Evolutionary conservation across 306 rosid species (phyloP), one percentile per base, ranked within the genome.

Genomic region (Clitoria ternatea): DNA sequence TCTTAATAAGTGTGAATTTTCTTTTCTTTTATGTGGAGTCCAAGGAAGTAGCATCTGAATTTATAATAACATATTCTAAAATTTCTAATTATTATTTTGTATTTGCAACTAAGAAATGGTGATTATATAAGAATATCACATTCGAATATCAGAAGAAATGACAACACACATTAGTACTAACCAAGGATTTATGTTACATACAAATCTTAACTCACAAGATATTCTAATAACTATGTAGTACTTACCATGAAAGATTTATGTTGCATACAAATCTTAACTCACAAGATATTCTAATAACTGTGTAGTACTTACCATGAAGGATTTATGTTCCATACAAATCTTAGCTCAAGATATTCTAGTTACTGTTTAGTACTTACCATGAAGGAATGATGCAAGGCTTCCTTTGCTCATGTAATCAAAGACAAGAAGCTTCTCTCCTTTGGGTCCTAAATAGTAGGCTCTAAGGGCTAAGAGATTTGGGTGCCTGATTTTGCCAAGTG

Each of bases 341-440:
- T 10, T 13, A 13, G 59, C 33, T 27, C 24, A 72, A 19, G 57
- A 71, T 62, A 7, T 32, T 14, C 22, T 61, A 18, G 27, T 19
- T 29, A 77, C 13, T 19, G 13, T 7, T 19, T 3, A 29, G 35
- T 13, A 47, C 86, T 85, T 83, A 92, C 98, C 98, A 54, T 92
- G 98, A 59, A 92, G 96, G 80, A 89, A 92, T 13, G 96, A 87
- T 59, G 98, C 89, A 17, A 92, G 87, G 68, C 94, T 92, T 33
- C 98, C 98, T 69, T 81, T 85, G n/a, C 90, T 69, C 91, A 85
- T 87, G 88, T 82, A 82, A 84, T 90, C 96, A 82, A 81, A 90
- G 64, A 90, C 96, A 73, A 92, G 98, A 56, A 92, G 98, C 88
- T 92, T 79, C 66, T 79, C 83, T 79, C 83, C 83, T 49, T 79